Base-by-base conservation (phyloP, 176 grass and related monocot species). In the Neostapfia colusana region DNA sequence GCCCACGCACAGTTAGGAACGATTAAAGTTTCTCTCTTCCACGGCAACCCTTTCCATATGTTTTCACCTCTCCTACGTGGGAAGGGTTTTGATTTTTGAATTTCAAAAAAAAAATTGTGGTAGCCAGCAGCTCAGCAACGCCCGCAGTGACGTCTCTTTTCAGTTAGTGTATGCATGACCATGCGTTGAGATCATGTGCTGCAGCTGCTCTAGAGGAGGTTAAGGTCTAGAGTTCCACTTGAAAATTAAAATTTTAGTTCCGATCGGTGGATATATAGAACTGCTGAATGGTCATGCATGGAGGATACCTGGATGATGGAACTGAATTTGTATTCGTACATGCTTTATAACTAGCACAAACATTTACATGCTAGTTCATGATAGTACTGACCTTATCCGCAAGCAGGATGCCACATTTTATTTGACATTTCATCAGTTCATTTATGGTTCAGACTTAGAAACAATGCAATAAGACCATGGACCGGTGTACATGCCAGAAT, bases 11-110 rank as follows among this genome's bases (percentile, higher is more conserved):
- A 53, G 34, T 21, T 75, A n/a, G 38, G 71, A 38, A 44, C 80
- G 3, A 31, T 63, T 46, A 16, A 25, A 57, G 21, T 45, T 75
- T 54, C 56, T 86, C 71, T 21, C 57, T 76, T 72, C 66, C 14
- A 63, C 27, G 69, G 46, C 39, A 82, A 72, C 73, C 39, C 43
- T 72, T 72, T 20, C 24, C 4, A 6, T 24, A 70, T 64, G 74
- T 21, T 82, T 83, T 73, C 18, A 8, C 20, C 61, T 73, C 17
- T 16, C 45, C 7, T 23, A 46, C 34, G n/a, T 56, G 50, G 11
- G 9, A 13, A 61, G 8, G 38, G 17, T 62, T 82, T 61, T 50
- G 62, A 40, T 54, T 53, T 48, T 82, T 67, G 24, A 79, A 83
- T 59, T 35, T 57, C n/a, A 34, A 46, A 45, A 69, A 31, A 68